Percentiles rank a stretch among this genome's conserved stretches.
phyloP scores from a whole-genome alignment of 345 rosid species.

The Eucalyptus victrix region DNA sequence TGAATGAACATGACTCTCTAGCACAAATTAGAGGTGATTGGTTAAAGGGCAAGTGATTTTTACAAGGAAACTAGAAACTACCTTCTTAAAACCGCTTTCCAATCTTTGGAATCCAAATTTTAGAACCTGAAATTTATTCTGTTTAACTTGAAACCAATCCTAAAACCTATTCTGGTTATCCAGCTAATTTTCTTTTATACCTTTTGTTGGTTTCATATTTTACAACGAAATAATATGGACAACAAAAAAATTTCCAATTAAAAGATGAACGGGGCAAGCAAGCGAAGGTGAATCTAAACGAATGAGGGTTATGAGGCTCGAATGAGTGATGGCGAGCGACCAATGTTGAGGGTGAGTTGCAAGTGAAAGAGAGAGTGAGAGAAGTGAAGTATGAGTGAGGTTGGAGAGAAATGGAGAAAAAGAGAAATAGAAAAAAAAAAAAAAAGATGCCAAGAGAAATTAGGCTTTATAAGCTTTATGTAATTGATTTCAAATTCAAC shows the following conservation, averaged over 20 bases:
- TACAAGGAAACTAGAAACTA: neutral
- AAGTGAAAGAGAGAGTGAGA: neutral
- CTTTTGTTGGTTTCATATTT: neutral
- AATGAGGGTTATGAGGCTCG: neutral
- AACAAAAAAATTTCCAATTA: neutral
- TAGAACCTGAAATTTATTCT: neutral
- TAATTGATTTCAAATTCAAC: neutral
- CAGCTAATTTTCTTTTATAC: neutral
- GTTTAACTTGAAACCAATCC: neutral
- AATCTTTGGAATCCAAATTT: neutral
- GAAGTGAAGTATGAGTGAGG: too few species aligned
- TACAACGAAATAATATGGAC: neutral
- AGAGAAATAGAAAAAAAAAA: too few species aligned
- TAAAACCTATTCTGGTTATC: neutral
- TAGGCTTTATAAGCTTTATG: neutral
- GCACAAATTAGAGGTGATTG: neutral
- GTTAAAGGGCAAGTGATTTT: neutral
- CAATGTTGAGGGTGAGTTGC: too few species aligned
- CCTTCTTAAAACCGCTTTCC: neutral
- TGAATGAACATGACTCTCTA: neutral
- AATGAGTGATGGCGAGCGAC: too few species aligned
- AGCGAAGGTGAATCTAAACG: too few species aligned
- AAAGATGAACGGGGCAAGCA: neutral
- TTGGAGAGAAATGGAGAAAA: too few species aligned
- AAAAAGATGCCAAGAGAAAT: neutral